A percentile compares a stretch with the other conserved stretches of the same genome.
phyloP scores from a whole-genome alignment of 2,329 filamentous ascomycete genomes.

The Pseudocercospora eumusae region DNA sequence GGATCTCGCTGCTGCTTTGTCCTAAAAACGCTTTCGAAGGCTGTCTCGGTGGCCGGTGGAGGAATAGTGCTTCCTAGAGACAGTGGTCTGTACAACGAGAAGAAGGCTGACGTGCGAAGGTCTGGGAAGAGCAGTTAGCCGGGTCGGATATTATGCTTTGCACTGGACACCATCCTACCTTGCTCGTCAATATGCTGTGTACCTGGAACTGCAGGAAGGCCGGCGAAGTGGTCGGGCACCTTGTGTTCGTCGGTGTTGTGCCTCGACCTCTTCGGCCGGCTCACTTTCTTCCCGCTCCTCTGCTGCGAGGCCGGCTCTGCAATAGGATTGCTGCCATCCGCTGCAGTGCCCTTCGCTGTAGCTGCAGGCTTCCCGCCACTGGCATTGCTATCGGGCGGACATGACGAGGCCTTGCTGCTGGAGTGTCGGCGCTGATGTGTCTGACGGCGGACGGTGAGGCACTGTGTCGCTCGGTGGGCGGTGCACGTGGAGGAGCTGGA shows the following conservation, averaged over 20 bases:
- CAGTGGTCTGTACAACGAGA: slow-evolving; percentile 92
- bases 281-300: slow-evolving; percentile 25
- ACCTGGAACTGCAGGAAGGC: slow-evolving; percentile 72
- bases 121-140: slow-evolving; percentile 55
- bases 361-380: slow-evolving; percentile 36
- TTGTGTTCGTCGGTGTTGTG: slow-evolving; percentile 19
- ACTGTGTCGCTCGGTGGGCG: slow-evolving; percentile 34
- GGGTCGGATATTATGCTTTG: not conserved
- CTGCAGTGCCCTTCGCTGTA: slow-evolving; percentile 29
- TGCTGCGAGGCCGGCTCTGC: slow-evolving; percentile 25
- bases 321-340: slow-evolving; percentile 19
- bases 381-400: slow-evolving; percentile 43
- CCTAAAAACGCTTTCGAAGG: slow-evolving; percentile 83
- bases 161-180: slow-evolving; percentile 21
- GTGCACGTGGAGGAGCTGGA: slow-evolving; percentile 37
- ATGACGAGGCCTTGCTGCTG: slow-evolving; percentile 52
- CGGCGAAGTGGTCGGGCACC: slow-evolving; percentile 49
- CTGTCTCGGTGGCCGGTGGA: slow-evolving; percentile 67
- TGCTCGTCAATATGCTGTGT: slow-evolving; percentile 66
- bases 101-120: slow-evolving; percentile 86
- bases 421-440: slow-evolving; percentile 53
- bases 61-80: slow-evolving; percentile 83
- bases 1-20: slow-evolving; percentile 49
- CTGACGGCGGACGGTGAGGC: slow-evolving; percentile 39
- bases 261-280: slow-evolving; percentile 23